These are phyloP conservation scores for Ruellia speciosa DNA, from an alignment of 305 asterid genomes.

Conservation along the genomic window DNA sequence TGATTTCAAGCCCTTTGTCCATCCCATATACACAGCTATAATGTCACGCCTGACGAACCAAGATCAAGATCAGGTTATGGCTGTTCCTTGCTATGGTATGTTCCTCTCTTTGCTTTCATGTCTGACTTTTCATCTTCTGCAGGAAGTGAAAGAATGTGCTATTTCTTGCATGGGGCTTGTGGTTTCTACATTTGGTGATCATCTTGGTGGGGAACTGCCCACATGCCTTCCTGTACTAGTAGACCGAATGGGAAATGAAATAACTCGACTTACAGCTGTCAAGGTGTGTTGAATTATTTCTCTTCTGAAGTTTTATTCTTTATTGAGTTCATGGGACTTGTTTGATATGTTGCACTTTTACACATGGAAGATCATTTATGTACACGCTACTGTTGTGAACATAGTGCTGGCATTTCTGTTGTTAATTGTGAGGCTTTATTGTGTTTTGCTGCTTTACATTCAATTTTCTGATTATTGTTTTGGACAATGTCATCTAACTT, in stretches of 20 bases:
- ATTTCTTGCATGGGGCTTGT: constrained; percentile 98
- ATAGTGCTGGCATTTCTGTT: constrained; percentile 5
- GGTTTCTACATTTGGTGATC: constrained; percentile 95
- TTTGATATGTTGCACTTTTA: constrained; percentile 3
- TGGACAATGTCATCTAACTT: background rate
- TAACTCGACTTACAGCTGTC: constrained; percentile 96
- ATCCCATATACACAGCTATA: constrained; percentile 80
- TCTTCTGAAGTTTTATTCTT: constrained; percentile 11
- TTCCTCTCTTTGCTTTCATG: constrained; percentile 21
- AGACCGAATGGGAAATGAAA: constrained; percentile 98
- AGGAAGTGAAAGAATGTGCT: constrained; percentile 99
- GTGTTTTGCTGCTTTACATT: constrained; percentile 12
- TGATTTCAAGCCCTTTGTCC: constrained; percentile 88
- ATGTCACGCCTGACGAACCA: constrained; percentile 97
- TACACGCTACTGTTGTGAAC: constrained; percentile 1
- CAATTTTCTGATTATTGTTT: constrained; percentile 7
- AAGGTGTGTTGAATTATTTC: constrained; percentile 49
- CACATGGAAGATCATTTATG: too few species aligned
- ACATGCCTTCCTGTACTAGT: constrained; percentile 98
- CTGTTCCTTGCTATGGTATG: constrained; percentile 14
- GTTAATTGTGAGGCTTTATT: constrained; percentile 12
- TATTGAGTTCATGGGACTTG: constrained; percentile 10
- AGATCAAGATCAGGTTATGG: constrained; percentile 96
- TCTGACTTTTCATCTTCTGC: constrained; percentile 28
- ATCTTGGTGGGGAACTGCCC: constrained; percentile 63